These are phyloP conservation scores for Xanthoparmelia taractica DNA, from an alignment of 495 filamentous ascomycete species.

Conservation along the genomic window DNA sequence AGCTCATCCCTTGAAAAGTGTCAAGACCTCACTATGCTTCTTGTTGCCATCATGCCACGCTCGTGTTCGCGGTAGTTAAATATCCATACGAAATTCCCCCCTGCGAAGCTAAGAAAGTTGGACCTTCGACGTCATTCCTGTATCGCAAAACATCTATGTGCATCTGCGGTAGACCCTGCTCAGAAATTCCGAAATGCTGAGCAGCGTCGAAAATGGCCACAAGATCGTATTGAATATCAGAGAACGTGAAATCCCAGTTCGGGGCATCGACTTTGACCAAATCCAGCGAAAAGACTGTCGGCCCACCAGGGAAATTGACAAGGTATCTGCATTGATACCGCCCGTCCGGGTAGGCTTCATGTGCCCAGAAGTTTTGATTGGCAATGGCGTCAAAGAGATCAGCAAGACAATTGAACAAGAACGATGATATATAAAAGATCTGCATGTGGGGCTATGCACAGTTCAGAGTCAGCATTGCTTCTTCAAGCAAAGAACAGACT, in stretches of 20 bases:
- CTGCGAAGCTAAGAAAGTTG: background rate
- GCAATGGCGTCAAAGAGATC: constrained; percentile 5
- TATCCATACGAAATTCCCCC: background rate
- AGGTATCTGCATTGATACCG: background rate
- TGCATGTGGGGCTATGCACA: background rate
- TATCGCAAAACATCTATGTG: background rate
- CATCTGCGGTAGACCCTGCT: background rate
- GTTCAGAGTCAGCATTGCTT: no score
- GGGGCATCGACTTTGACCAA: background rate
- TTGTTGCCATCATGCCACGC: background rate
- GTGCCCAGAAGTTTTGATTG: background rate
- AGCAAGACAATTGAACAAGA: background rate
- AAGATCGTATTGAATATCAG: background rate
- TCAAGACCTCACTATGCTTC: background rate
- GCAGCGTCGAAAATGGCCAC: background rate
- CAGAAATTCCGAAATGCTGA: background rate
- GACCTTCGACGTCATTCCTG: background rate
- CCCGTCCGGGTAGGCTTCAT: constrained; percentile 1
- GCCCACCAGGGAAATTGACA: background rate
- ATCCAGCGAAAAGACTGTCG: background rate
- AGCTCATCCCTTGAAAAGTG: background rate
- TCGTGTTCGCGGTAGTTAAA: background rate
- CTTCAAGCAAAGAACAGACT: no score
- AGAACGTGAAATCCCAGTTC: background rate
- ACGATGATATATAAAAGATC: background rate